Evolutionary conservation across 192 early-diverging fungal genomes (phyloP), one percentile per base, ranked within the genome.

Genomic region (Entomortierella parvispora): DNA sequence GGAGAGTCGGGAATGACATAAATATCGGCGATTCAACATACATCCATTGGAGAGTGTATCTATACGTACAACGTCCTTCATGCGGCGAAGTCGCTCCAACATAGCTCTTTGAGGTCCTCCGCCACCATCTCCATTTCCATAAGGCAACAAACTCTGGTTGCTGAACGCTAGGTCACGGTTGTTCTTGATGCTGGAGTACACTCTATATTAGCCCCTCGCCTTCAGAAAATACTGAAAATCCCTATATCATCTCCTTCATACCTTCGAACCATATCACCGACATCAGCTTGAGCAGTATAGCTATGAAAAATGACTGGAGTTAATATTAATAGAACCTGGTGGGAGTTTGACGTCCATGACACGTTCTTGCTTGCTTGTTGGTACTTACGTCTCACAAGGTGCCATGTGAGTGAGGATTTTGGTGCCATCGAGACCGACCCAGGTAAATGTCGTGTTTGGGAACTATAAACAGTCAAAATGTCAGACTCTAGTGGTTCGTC

Each of bases 51-150:
- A 22, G 20, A 57, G 1, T 0, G 15, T 22, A 4, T 23, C 7
- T 18, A 50, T 26, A 68, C 69, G 79, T 78, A 89, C 84, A 50
- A 97, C 74, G 54, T 92, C 79, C 32, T 85, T 71, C 85, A 99
- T 84, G 12, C 93, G 86, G 4, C 82, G 57, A 56, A 97, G 65
- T 22, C 96, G 88, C 76, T 97, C 93, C 44, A 99, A 65, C 96
- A 98, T 97, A 34, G 80, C 82, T 32, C 86, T 78, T 1, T 88
- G 77, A 7, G 96, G 95, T 1, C 96, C 96, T 51, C 95, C 98
- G 17, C 97, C 97, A 46, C 98, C 98, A 80, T 99, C 97, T 42
- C 98, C 97, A 75, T 96, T 92, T 52, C 98, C 97, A 79, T 92
- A 99, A n/a, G 96, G 85, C 50, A 95, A 81, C 34, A 99, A 81